Percentiles rank a stretch among this genome's conserved stretches.
Evolutionary conservation across 2,329 filamentous ascomycete genomes (phyloP).

Genomic region (Coniochaeta sp.): DNA sequence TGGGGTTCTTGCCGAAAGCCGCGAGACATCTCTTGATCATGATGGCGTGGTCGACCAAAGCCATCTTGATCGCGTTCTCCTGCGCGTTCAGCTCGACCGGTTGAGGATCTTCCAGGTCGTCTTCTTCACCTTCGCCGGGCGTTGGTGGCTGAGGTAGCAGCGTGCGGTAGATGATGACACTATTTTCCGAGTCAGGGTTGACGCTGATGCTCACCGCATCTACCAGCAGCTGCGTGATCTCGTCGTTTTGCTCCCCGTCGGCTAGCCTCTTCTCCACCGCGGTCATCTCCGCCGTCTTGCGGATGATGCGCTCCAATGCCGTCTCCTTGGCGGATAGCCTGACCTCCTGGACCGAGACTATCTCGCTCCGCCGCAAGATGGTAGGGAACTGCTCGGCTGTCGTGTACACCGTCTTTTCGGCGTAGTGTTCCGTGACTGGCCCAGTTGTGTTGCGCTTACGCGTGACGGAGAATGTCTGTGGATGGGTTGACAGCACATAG

Average conservation of each 20-base stretch:
- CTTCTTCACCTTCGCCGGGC: slow-evolving; percentile 23
- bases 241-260: slow-evolving; percentile 58
- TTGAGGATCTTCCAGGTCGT: slow-evolving; percentile 34
- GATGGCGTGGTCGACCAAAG: slow-evolving; percentile 82
- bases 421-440: slow-evolving; percentile 63
- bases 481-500: slow-evolving; percentile 71
- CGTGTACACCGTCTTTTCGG: slow-evolving; percentile 78
- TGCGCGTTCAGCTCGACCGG: slow-evolving; percentile 47
- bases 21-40: slow-evolving; percentile 77
- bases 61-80: slow-evolving; percentile 75
- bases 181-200: slow-evolving; percentile 65
- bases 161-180: slow-evolving; percentile 69
- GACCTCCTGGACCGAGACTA: slow-evolving; percentile 61
- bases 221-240: slow-evolving; percentile 59
- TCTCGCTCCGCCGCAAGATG: slow-evolving; percentile 80
- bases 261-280: slow-evolving; percentile 66
- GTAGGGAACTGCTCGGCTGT: slow-evolving; percentile 86
- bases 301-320: slow-evolving; percentile 81
- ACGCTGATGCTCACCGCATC: slow-evolving; percentile 74
- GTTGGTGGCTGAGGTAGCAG: slow-evolving; percentile 49
- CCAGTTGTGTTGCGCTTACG: slow-evolving; percentile 63
- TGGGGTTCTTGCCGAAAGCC: slow-evolving; percentile 58
- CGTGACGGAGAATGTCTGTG: slow-evolving; percentile 72
- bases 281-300: slow-evolving; percentile 82
- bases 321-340: slow-evolving; percentile 71